Conservation (phyloP, 805 yeast genomes). For the Tetrapisispora pingtungensis region DNA sequence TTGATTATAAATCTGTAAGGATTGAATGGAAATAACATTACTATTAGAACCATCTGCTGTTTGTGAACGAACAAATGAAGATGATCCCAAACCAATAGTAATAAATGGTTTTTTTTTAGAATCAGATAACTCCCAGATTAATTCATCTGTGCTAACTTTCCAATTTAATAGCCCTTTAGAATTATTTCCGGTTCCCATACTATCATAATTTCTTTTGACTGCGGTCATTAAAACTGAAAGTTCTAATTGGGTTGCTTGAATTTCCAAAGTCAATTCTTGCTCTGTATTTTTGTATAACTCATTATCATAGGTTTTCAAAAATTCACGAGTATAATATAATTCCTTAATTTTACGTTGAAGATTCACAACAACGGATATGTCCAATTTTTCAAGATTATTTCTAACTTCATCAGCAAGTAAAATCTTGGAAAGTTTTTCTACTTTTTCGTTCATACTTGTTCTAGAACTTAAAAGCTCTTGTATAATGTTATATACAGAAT, state of each 20-base stretch:
- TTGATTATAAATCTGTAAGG: constrained; percentile 45
- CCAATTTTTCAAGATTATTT: constrained; percentile 23
- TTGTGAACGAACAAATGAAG: constrained; percentile 40
- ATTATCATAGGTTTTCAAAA: constrained; percentile 31
- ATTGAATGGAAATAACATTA: constrained; percentile 36
- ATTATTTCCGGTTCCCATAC: constrained; percentile 16
- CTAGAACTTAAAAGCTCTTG: constrained; percentile 34
- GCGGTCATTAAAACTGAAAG: constrained; percentile 37
- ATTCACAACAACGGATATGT: constrained; percentile 40
- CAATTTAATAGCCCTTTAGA: constrained; percentile 32
- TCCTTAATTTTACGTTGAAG: constrained; percentile 37
- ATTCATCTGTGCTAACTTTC: constrained; percentile 42
- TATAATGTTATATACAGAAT: constrained; percentile 39
- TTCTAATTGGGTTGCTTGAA: constrained; percentile 31
- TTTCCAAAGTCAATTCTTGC: constrained; percentile 29
- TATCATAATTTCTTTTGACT: constrained; percentile 28
- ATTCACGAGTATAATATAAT: constrained; percentile 34
- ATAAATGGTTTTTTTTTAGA: constrained; percentile 39
- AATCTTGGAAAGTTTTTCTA: constrained; percentile 41
- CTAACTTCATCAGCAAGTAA: constrained; percentile 45
- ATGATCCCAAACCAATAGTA: constrained; percentile 42
- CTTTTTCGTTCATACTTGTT: constrained; percentile 31
- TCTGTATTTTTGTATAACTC: constrained; percentile 29
- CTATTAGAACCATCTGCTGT: constrained; percentile 43
- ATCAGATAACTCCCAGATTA: constrained; percentile 50